These are phyloP conservation scores for Ananas comosus DNA, from an alignment of 176 grass and related monocot genomes.

Conservation along the genomic window DNA sequence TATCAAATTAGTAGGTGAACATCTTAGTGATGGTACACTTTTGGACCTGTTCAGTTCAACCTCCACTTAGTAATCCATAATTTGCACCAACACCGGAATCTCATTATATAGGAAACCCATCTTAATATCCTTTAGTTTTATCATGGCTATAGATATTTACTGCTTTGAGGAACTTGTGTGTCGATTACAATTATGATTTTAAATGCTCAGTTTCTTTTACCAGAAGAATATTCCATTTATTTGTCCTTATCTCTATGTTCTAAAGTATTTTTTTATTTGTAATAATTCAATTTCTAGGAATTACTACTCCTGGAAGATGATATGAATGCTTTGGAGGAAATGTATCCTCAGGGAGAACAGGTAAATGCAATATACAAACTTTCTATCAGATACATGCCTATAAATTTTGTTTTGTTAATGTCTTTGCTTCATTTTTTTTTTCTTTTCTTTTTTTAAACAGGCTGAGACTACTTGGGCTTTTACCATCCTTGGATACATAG, in stretches of 20 bases:
- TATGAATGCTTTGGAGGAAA: constrained; percentile 90
- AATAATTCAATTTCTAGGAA: constrained; percentile 34
- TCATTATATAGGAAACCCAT: background rate
- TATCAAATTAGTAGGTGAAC: background rate
- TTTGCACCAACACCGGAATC: background rate
- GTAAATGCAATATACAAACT: constrained; percentile 22
- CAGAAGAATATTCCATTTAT: constrained; percentile 6
- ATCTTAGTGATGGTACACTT: background rate
- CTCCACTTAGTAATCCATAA: background rate
- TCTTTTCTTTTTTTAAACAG: constrained; percentile 30
- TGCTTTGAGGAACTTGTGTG: background rate
- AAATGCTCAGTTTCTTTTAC: background rate
- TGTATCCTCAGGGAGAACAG: constrained; percentile 99
- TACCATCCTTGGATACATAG: constrained; percentile 87
- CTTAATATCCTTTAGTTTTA: background rate
- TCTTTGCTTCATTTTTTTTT: constrained; percentile 8
- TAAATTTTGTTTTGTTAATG: constrained; percentile 19
- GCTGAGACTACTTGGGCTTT: constrained; percentile 93
- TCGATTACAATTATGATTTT: background rate
- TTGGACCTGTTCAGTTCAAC: background rate
- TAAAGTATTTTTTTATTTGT: constrained; percentile 12
- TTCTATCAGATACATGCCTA: constrained; percentile 2
- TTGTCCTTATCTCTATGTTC: background rate
- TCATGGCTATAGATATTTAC: background rate
- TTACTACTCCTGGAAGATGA: constrained; percentile 90